A percentile compares a stretch with the other conserved stretches of the same genome.
phyloP scores from a whole-genome alignment of 2,329 filamentous ascomycete genomes.

The Plectosphaerella cucumerina region DNA sequence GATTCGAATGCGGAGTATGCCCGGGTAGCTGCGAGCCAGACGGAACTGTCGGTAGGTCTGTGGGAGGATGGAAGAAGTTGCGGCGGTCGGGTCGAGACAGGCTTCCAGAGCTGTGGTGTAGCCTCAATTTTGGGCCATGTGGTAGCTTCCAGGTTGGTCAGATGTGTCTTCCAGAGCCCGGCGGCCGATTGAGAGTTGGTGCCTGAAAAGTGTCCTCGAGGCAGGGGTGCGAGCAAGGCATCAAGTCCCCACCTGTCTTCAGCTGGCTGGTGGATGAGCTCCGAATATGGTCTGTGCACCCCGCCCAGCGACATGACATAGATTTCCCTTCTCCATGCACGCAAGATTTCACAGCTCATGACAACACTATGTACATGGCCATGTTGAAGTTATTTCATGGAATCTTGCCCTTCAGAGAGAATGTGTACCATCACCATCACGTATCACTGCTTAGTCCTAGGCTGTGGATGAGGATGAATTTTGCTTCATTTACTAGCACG shows the following conservation, averaged over 20 bases:
- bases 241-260: background rate
- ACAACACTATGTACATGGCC: too few relatives aligned
- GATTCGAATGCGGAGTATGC: background rate
- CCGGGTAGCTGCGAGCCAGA: constrained; percentile 12
- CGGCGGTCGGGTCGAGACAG: constrained; percentile 7
- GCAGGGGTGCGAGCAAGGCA: background rate
- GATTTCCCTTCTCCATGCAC: too few relatives aligned
- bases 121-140: constrained; percentile 13
- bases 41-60: constrained; percentile 1
- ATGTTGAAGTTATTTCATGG: too few relatives aligned
- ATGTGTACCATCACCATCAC: background rate
- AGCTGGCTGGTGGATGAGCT: background rate
- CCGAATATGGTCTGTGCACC: too few relatives aligned
- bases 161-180: constrained; percentile 15
- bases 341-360: too few relatives aligned
- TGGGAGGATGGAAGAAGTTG: constrained; percentile 1
- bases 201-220: constrained; percentile 7
- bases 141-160: constrained; percentile 15
- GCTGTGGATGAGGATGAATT: background rate
- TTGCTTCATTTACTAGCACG: background rate
- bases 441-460: background rate
- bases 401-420: too few relatives aligned
- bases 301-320: too few relatives aligned
- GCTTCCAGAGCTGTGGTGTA: constrained; percentile 13
- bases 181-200: constrained; percentile 9